Base-by-base conservation (phyloP, 2,329 filamentous ascomycete species). In the Botrytis byssoidea region DNA sequence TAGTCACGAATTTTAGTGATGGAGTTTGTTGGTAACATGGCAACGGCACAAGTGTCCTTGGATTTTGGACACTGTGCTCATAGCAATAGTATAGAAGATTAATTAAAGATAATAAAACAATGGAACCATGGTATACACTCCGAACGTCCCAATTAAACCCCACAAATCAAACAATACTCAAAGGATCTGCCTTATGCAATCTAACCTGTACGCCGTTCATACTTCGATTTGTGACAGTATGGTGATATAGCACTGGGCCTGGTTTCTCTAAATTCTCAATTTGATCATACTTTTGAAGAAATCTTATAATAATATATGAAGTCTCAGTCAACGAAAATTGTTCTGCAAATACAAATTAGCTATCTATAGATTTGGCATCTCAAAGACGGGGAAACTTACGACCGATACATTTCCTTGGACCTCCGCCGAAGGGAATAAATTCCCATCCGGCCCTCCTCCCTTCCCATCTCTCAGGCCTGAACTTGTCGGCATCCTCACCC, bases 351-450 rank as follows among this genome's bases (percentile, higher is more conserved):
- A 22, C 10, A 7, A 55, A 68, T 74, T 64, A 76, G 68, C 42
- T 70, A 25, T n/a, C 40, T 67, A 29, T n/a, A 9, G 48, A 72
- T 66, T 9, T n/a, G 32, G 22, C 0, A 64, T 51, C 22, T 51
- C 44, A 29, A n/a, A 51, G 20, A 40, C 8, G 25, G 65, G 44
- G 77, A 57, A 57, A 81, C 80, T 76, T 78, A 78, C 64, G 82
- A 77, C 93, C 93, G 1, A 96, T 91, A 74, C 91, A 93, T 0
- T 90, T 87, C 4, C 91, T 83, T 0, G 91, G 90, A 0, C 91
- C 91, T 29, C 89, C 84, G 76, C 90, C 92, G 79, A 96, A 96
- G 0, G 91, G 91, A 64, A 93, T 91, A 74, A 93, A 93, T 0
- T 92, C 93, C 83, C 95, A 93, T 55, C 88, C 83, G 0, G 88